A percentile compares a stretch with the other conserved stretches of the same genome.
Conservation (phyloP, 257 asterid species). For the Striga asiatica region DNA sequence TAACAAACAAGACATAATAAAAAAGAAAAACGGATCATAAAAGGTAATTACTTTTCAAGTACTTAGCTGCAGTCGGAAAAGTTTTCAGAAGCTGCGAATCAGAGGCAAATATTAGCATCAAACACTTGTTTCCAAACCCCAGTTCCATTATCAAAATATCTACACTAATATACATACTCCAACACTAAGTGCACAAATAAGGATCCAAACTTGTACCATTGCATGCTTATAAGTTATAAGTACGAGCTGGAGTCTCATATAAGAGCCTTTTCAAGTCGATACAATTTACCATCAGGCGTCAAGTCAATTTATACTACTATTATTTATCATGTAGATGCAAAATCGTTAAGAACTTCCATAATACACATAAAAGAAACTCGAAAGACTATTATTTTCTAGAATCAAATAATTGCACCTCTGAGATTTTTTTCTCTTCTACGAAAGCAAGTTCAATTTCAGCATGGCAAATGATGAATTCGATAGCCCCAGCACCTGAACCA, state of each 20-base stretch:
- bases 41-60: constrained; percentile 65
- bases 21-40: constrained; percentile 11
- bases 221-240: constrained; percentile 2
- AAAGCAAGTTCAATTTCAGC: constrained; percentile 85
- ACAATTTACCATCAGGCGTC: constrained; percentile 9
- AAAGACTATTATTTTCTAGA: neutral
- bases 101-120: constrained; percentile 21
- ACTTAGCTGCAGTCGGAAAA: constrained; percentile 49
- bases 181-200: constrained; percentile 7
- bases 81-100: constrained; percentile 73
- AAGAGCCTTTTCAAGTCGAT: neutral
- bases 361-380: constrained; percentile 13
- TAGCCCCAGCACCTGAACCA: constrained; percentile 84
- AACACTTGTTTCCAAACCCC: constrained; percentile 5
- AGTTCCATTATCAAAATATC: constrained; percentile 6
- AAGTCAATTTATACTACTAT: too few relatives aligned
- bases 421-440: constrained; percentile 80
- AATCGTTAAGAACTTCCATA: neutral
- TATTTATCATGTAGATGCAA: neutral
- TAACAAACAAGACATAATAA: constrained; percentile 11
- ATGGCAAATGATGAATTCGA: constrained; percentile 87
- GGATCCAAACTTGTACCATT: constrained; percentile 4
- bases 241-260: neutral
- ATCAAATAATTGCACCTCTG: constrained; percentile 47
- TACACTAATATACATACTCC: constrained; percentile 3